These are phyloP conservation scores for Asterella californica DNA, from an alignment of 225 moss, liverwort and hornwort genomes.

Conservation along the genomic window DNA sequence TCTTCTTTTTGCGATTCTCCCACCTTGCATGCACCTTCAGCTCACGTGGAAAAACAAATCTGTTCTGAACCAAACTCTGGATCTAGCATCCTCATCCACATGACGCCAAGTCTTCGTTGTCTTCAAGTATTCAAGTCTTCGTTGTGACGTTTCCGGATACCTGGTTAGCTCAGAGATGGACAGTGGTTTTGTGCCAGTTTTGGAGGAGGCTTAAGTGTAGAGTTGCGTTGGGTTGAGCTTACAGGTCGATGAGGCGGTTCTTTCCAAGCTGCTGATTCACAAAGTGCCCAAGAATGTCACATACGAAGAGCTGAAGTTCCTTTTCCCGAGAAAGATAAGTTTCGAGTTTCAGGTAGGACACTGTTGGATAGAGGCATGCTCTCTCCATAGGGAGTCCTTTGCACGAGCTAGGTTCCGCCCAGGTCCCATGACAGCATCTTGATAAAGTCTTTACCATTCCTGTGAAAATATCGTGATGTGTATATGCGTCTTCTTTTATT, in stretches of 20 bases:
- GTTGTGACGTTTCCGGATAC: too few species aligned
- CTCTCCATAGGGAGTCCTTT: too few species aligned
- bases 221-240: background rate
- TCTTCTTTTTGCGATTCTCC: background rate
- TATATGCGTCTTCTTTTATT: too few species aligned
- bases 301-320: background rate
- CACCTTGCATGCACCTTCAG: background rate
- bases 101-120: too few species aligned
- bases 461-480: too few species aligned
- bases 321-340: conserved; percentile 1
- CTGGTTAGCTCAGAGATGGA: background rate
- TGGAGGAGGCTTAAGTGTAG: background rate
- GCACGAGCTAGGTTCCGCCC: too few species aligned
- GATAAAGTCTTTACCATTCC: too few species aligned
- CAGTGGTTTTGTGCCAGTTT: background rate
- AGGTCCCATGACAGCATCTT: too few species aligned
- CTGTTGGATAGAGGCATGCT: background rate
- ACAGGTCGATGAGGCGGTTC: conserved; percentile 19
- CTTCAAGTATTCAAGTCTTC: too few species aligned
- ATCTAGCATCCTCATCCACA: too few species aligned
- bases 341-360: conserved; percentile 25
- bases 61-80: background rate
- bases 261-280: conserved; percentile 29
- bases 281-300: conserved; percentile 16
- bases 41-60: background rate